Conservation (phyloP, 1,284 basidiomycete species). For the Austroboletus niveus region DNA sequence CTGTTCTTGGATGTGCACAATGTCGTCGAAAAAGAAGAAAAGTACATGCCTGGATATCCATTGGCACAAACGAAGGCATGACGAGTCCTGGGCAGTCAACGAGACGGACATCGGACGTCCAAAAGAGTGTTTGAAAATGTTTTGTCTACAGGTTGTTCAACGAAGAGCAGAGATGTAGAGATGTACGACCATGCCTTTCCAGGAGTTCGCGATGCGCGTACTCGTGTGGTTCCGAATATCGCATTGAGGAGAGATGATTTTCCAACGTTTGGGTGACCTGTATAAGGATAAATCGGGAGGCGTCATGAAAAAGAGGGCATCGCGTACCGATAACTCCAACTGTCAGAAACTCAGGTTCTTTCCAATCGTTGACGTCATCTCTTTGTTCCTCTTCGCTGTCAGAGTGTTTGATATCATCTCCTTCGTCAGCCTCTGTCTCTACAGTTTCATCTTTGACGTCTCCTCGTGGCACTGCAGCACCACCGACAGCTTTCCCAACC, state of each 20-base stretch:
- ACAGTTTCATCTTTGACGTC: slow-evolving; percentile 1
- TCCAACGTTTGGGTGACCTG: slow-evolving; percentile 91
- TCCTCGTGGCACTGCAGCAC: slow-evolving; percentile 35
- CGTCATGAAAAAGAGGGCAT: slow-evolving; percentile 2
- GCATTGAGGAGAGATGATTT: slow-evolving; percentile 92
- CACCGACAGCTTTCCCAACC: slow-evolving; percentile 44
- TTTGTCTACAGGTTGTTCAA: slow-evolving; percentile 61
- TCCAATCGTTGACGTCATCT: slow-evolving; percentile 22
- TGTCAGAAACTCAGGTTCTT: slow-evolving; percentile 65
- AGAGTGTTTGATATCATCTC: slow-evolving; percentile 13
- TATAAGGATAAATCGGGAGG: background rate
- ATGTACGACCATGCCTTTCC: slow-evolving; percentile 63
- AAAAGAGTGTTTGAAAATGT: slow-evolving; percentile 91
- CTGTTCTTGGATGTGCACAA: slow-evolving; percentile 33
- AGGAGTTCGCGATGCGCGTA: slow-evolving; percentile 85
- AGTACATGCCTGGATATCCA: slow-evolving; percentile 71
- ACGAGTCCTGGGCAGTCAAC: slow-evolving; percentile 87
- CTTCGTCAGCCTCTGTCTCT: slow-evolving; percentile 21
- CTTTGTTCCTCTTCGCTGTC: slow-evolving; percentile 17
- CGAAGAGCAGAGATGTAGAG: background rate
- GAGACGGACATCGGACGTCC: slow-evolving; percentile 77
- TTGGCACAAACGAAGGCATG: slow-evolving; percentile 73
- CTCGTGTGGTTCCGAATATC: slow-evolving; percentile 78
- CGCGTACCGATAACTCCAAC: slow-evolving; percentile 75
- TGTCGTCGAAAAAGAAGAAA: slow-evolving; percentile 16